Evolutionary conservation across 805 yeast species (phyloP).

Genomic region (Saturnispora quitensis): DNA sequence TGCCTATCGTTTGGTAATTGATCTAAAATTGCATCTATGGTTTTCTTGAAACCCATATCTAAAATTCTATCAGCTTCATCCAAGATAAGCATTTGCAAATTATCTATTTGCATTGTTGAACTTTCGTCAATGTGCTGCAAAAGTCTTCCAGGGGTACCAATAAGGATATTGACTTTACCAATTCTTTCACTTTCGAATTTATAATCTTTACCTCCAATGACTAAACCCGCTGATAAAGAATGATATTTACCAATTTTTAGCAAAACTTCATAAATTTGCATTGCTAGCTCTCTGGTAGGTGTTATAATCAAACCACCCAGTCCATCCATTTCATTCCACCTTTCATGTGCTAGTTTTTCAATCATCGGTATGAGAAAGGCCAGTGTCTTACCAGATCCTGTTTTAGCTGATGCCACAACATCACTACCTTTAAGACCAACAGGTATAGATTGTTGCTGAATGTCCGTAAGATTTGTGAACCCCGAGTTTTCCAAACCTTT

Average conservation of each 20-base stretch:
- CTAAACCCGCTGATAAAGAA: constrained; percentile 78
- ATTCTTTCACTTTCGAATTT: constrained; percentile 74
- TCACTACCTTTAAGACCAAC: constrained; percentile 69
- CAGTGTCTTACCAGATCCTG: constrained; percentile 86
- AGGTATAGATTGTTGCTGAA: constrained; percentile 75
- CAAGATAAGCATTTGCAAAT: constrained; percentile 67
- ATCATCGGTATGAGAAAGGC: constrained; percentile 79
- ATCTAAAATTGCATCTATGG: constrained; percentile 69
- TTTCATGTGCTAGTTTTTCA: constrained; percentile 56
- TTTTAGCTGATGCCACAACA: constrained; percentile 78
- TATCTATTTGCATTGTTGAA: constrained; percentile 64
- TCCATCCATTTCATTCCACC: constrained; percentile 80
- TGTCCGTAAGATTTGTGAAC: constrained; percentile 72
- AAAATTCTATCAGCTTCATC: constrained; percentile 92
- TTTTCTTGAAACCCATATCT: constrained; percentile 87
- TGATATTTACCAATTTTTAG: constrained; percentile 70
- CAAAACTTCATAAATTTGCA: constrained; percentile 83
- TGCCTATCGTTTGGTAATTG: constrained; percentile 77
- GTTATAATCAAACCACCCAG: constrained; percentile 84
- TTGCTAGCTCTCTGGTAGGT: constrained; percentile 87
- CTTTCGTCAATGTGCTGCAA: constrained; percentile 89
- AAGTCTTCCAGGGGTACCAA: constrained; percentile 88
- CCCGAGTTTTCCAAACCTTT: constrained; percentile 74
- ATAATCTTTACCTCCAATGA: constrained; percentile 90
- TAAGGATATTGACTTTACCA: constrained; percentile 66